Evolutionary conservation across 2,329 filamentous ascomycete species (phyloP), one percentile per base, ranked within the genome.

Genomic region (Catunica adiposa): DNA sequence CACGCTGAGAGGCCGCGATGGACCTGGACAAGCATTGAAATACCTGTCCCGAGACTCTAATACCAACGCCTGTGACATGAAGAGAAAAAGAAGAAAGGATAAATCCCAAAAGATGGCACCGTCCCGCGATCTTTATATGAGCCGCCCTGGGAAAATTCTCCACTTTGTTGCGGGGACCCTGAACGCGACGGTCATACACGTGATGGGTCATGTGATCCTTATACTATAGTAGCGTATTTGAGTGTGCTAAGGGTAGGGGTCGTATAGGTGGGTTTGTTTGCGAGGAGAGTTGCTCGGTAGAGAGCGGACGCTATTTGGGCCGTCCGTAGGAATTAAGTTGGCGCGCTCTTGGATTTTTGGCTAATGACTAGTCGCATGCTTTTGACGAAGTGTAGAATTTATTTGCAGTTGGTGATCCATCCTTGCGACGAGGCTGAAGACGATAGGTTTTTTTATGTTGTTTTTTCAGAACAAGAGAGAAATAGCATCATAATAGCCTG

Each of bases 21-120:
- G 79, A 83, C 79, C 87, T 94, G 86, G 87, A 86, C 82, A 89
- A 88, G 85, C 79, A 97, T 78, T 87, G 86, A 89, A 67, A 67
- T 70, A 80, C 85, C 81, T 86, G 81, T 82, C 85, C 85, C 89
- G 90, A 94, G 92, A 98, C 92, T 98, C 92, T 97, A 97, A 90
- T 86, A 86, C 86, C 80, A 83, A 85, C 83, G 88, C 83, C 82
- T 51, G 75, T 79, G 80, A 87, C 82, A 87, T 86, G 90, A 75
- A 71, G 73, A 72, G 69, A 69, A 73, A 70, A 68, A 70, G 71
- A 74, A 71, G 71, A 69, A 68, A 68, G 65, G 65, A 65, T 66
- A 59, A 58, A 59, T 62, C 53, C 38, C 14, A 3, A 55, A 52
- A 44, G 34, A 1, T 23, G 22, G 7, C 14, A 40, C 22, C 48